Evolutionary conservation across 2,329 filamentous ascomycete genomes (phyloP).

Genomic region (Aspergillus sojae): DNA sequence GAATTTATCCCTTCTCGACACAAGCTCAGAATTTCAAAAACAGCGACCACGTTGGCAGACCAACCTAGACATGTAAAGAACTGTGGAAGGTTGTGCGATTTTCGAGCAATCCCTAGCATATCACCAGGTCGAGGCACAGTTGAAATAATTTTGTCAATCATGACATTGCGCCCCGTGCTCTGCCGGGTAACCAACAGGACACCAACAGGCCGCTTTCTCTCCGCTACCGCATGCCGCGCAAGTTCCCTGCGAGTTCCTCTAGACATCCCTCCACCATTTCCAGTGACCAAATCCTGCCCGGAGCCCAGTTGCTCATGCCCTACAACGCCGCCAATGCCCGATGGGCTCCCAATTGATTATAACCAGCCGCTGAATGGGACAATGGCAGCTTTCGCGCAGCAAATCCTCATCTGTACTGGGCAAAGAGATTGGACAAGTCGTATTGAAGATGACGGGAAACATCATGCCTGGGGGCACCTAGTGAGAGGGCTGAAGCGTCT

Average conservation of each 20-base stretch:
- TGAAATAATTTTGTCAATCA: neutral
- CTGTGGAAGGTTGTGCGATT: neutral
- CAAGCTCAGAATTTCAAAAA: neutral
- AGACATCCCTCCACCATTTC: constrained; percentile 47
- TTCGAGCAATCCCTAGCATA: neutral
- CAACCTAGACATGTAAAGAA: neutral
- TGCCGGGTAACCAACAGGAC: constrained; percentile 7
- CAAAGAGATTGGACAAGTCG: constrained; percentile 77
- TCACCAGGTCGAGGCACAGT: neutral
- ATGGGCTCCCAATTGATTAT: constrained; percentile 73
- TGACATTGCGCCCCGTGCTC: constrained; percentile 5
- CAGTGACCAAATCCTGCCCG: constrained; percentile 64
- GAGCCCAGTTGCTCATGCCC: constrained; percentile 75
- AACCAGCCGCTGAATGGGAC: constrained; percentile 71
- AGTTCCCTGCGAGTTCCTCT: constrained; percentile 31
- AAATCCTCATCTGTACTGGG: constrained; percentile 82
- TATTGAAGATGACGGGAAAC: constrained; percentile 76
- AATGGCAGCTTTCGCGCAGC: constrained; percentile 77
- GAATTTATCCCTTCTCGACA: constrained; percentile 8
- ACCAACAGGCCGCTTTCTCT: constrained; percentile 23
- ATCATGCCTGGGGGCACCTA: constrained; percentile 49
- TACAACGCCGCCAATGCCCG: constrained; percentile 69
- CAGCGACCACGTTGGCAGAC: neutral
- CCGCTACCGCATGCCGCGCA: constrained; percentile 22
- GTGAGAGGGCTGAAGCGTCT: constrained; percentile 70